phyloP scores from a whole-genome alignment of 352 stramenopile genomes.

The Globisporangium emineosum region DNA sequence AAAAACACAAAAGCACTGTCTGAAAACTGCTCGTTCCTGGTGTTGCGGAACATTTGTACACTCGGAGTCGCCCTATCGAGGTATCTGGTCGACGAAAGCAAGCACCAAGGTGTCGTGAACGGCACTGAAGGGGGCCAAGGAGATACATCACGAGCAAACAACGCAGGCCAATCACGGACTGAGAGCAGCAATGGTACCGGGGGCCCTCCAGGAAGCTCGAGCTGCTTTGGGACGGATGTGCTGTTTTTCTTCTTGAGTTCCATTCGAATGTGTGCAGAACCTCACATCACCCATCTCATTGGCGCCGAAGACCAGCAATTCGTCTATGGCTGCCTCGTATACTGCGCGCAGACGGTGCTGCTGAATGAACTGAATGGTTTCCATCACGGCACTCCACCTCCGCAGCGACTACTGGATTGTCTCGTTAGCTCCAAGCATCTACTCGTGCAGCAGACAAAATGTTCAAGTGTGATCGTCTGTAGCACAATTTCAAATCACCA shows the following conservation, averaged over 20 bases:
- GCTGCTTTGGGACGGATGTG: constrained; percentile 54
- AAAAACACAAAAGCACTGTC: constrained; percentile 40
- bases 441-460: constrained; percentile 64
- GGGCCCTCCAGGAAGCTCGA: neutral
- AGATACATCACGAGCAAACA: neutral
- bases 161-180: constrained; percentile 3
- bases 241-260: constrained; percentile 48
- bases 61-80: constrained; percentile 47
- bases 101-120: constrained; percentile 28
- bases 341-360: constrained; percentile 50
- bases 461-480: constrained; percentile 57
- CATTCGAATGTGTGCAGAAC: constrained; percentile 37
- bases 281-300: constrained; percentile 32
- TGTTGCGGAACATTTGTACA: constrained; percentile 55
- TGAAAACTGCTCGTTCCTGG: constrained; percentile 41
- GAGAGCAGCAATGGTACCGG: constrained; percentile 11
- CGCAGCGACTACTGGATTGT: constrained; percentile 35
- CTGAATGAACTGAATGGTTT: constrained; percentile 52
- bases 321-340: constrained; percentile 69
- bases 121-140: neutral
- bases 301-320: constrained; percentile 63
- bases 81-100: constrained; percentile 51
- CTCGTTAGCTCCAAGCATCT: constrained; percentile 47
- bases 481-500: constrained; percentile 20
- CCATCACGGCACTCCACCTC: constrained; percentile 27